Evolutionary conservation across 495 filamentous ascomycete species (phyloP), one percentile per base, ranked within the genome.

Genomic region (Penicillium fimorum): DNA sequence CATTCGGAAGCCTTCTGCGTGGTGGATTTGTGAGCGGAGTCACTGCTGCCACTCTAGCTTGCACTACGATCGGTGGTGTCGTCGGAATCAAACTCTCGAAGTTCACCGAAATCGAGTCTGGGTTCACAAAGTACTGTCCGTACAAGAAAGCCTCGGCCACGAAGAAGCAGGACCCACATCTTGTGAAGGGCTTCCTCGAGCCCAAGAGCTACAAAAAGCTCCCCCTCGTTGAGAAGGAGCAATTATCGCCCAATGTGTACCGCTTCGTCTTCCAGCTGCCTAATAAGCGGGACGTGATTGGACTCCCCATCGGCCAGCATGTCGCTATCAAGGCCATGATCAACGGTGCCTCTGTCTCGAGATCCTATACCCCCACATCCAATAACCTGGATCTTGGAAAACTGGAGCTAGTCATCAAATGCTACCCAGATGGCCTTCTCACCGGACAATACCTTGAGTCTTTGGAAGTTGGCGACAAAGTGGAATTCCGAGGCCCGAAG

Each of bases 231-330:
- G 44, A 63, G 37, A 82, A 82, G 50, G 62, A 65, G 0, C 43
- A 56, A 5, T 56, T 83, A 15, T 67, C 77, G 0, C 62, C 75
- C 5, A 76, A 72, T 57, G 79, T 80, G 4, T 80, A 74, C 58
- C 70, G 64, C 15, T 68, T 81, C 42, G 62, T 71, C 27, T 82
- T 83, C 50, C 63, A 70, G 27, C 72, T 83, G 10, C 79, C 80
- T 4, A 58, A 54, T 20, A 33, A 62, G 4, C 22, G 22, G 22
- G 66, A 69, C 29, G 67, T 76, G 0, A 70, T 82, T 12, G 78
- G 81, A 13, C 71, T 81, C 15, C 80, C 80, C 0, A 78, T 75
- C 25, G 79, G 79, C 6, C 79, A 82, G 55, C 79, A 82, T 53
- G 71, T 82, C 24, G 76, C 75, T 20, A 78, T 82, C 55, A 69